Evolutionary conservation across 768 basidiomycete genomes (phyloP).

Genomic region (Suillus alpinus): DNA sequence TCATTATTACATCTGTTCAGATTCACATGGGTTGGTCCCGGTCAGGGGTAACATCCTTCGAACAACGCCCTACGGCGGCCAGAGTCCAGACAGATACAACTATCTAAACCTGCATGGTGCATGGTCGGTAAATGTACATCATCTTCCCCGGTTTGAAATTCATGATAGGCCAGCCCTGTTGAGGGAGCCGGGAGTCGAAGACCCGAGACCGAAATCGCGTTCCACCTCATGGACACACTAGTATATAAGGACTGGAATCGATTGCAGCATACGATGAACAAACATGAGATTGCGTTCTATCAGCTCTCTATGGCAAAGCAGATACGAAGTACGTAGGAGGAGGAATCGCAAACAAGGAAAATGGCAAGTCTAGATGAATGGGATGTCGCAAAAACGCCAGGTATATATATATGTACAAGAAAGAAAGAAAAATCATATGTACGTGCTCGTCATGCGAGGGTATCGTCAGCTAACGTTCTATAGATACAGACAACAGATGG

Average conservation of each 20-base stretch:
- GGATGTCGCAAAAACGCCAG: constrained; percentile 8
- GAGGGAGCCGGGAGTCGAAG: background rate
- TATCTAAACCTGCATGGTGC: background rate
- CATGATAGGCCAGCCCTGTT: background rate
- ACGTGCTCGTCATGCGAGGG: constrained; percentile 1
- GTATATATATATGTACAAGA: constrained; percentile 2
- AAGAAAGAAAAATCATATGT: background rate
- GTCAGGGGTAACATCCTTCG: background rate
- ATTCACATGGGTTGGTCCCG: background rate
- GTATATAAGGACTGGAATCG: background rate
- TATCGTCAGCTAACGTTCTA: constrained; percentile 7
- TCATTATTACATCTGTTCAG: background rate
- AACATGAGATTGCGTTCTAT: background rate
- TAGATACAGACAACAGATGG: constrained; percentile 10
- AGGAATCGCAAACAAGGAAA: constrained; percentile 18
- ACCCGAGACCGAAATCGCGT: background rate
- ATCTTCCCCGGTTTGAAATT: background rate
- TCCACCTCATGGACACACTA: background rate
- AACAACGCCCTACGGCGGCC: background rate
- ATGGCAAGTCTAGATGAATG: constrained; percentile 24
- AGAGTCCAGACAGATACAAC: background rate
- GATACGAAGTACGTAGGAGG: constrained; percentile 1
- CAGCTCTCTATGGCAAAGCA: background rate
- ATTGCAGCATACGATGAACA: background rate
- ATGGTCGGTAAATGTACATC: background rate